These are phyloP conservation scores for Fusarium liriodendri DNA, from an alignment of 2,329 filamentous ascomycete species.

Conservation along the genomic window DNA sequence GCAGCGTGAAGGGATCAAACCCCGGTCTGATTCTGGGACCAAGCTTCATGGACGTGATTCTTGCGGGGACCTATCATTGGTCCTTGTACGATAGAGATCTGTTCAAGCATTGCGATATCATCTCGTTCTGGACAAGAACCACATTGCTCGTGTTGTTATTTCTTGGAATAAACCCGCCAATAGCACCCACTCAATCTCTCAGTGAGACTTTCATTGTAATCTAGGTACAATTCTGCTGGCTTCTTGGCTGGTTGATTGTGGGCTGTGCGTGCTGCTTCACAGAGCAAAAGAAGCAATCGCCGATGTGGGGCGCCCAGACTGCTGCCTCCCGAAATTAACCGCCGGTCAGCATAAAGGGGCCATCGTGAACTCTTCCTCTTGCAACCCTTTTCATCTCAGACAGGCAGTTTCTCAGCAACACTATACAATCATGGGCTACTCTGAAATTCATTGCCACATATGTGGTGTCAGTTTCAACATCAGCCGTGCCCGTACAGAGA, in stretches of 20 bases:
- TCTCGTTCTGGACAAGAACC: neutral
- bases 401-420: neutral
- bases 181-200: neutral
- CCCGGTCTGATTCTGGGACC: neutral
- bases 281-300: neutral
- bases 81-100: neutral
- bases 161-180: neutral
- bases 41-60: neutral
- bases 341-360: slow-evolving; percentile 1
- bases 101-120: neutral
- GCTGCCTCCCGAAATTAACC: neutral
- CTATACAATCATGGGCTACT: slow-evolving; percentile 11
- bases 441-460: slow-evolving; percentile 39
- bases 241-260: neutral
- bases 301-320: neutral
- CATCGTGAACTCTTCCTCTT: neutral
- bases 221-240: neutral
- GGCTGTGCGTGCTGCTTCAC: neutral
- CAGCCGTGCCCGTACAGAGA: slow-evolving; percentile 32
- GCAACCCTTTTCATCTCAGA: neutral
- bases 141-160: neutral
- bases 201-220: neutral
- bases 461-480: slow-evolving; percentile 47
- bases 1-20: neutral
- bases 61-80: neutral